phyloP scores from a whole-genome alignment of 1,284 basidiomycete genomes.

The Pseudomicrostroma phylloplanum region DNA sequence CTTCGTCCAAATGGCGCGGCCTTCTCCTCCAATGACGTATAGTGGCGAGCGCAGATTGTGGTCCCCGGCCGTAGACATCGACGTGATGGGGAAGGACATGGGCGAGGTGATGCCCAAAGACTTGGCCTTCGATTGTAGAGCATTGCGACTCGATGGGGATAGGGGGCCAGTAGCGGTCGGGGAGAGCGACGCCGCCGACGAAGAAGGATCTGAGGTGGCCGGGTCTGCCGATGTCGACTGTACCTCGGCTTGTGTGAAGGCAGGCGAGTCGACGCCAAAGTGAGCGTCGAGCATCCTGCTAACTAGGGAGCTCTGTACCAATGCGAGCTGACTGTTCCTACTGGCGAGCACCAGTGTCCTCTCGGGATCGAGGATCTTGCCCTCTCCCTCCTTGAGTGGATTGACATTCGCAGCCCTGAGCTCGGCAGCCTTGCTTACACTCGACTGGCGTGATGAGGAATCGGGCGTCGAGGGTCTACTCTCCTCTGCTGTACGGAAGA shows the following conservation, averaged over 20 bases:
- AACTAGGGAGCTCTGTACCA: conserved; percentile 40
- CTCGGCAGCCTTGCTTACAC: conserved; percentile 22
- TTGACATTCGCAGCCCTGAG: conserved; percentile 38
- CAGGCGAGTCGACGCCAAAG: conserved; percentile 15
- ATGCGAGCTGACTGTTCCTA: conserved; percentile 41
- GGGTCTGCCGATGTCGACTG: conserved; percentile 4
- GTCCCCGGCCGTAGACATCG: conserved; percentile 87
- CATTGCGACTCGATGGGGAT: not conserved
- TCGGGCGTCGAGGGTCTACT: conserved; percentile 26
- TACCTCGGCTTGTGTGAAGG: not conserved
- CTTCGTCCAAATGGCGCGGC: conserved; percentile 85
- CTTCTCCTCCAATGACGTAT: conserved; percentile 55
- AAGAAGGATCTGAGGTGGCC: conserved; percentile 8
- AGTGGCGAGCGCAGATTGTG: conserved; percentile 68
- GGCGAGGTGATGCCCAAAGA: conserved; percentile 14
- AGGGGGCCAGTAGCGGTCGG: not conserved
- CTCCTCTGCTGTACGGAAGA: conserved; percentile 44
- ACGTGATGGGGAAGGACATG: conserved; percentile 57
- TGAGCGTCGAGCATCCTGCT: conserved; percentile 39
- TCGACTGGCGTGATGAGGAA: conserved; percentile 22
- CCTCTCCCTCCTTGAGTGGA: conserved; percentile 26
- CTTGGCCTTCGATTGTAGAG: not conserved
- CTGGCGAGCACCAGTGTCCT: conserved; percentile 40
- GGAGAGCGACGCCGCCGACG: conserved; percentile 5
- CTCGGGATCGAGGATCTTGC: conserved; percentile 21